Conservation (phyloP, 208 protist species). For the Crithidia brevicula region DNA sequence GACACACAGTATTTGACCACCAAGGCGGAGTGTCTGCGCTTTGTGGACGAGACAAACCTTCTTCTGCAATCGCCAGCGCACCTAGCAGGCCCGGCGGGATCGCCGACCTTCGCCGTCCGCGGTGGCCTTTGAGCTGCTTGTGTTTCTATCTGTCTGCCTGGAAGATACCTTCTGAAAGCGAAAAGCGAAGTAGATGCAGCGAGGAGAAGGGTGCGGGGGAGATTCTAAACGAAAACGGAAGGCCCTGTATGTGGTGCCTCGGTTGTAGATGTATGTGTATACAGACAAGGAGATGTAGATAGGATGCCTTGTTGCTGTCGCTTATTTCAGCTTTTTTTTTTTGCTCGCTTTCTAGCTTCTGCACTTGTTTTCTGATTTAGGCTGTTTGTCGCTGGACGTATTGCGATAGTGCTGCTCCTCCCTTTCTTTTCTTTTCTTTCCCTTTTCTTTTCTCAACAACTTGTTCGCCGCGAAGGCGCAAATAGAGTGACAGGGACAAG, state of each 20-base stretch:
- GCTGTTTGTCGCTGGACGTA: background rate
- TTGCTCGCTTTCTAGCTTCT: background rate
- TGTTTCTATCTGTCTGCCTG: background rate
- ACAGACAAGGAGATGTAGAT: background rate
- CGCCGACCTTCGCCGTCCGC: constrained; percentile 24
- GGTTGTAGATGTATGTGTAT: background rate
- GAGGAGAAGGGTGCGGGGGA: too few relatives aligned
- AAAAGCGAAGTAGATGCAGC: too few relatives aligned
- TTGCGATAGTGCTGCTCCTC: background rate
- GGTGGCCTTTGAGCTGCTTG: background rate
- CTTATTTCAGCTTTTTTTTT: constrained; percentile 8
- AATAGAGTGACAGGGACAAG: background rate
- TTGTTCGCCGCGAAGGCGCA: background rate
- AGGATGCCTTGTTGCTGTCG: background rate
- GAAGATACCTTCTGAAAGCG: background rate
- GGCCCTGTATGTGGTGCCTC: too few relatives aligned
- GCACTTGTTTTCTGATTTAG: background rate
- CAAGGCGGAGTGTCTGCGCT: constrained; percentile 86
- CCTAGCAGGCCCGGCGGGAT: constrained; percentile 20
- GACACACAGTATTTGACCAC: constrained; percentile 84
- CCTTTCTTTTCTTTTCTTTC: constrained; percentile 7
- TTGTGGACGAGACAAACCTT: constrained; percentile 88
- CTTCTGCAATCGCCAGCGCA: constrained; percentile 70
- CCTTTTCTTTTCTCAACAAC: constrained; percentile 18
- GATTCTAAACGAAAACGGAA: too few relatives aligned